Percentiles rank a stretch among this genome's conserved stretches.
These are phyloP conservation scores for Draba incana DNA, from an alignment of 345 rosid genomes.

Conservation along the genomic window DNA sequence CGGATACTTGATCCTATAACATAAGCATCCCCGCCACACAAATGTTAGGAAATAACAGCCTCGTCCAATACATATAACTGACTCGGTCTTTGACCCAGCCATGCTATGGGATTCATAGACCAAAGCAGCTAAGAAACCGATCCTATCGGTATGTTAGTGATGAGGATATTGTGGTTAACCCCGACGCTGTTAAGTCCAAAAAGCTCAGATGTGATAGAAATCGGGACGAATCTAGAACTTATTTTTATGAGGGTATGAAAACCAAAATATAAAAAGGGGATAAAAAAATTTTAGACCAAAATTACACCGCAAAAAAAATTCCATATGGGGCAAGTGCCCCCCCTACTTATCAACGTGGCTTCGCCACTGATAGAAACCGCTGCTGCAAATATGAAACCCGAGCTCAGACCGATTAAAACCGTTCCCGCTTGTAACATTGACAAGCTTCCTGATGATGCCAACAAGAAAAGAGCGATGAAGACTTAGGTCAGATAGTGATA, in stretches of 20 bases:
- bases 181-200: constrained; percentile 91
- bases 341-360: too few relatives aligned
- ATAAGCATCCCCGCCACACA: constrained; percentile 86
- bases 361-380: constrained; percentile 68
- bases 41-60: constrained; percentile 78
- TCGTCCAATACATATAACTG: constrained; percentile 76
- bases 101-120: constrained; percentile 69
- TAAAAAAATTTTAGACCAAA: too few relatives aligned
- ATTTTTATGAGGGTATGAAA: too few relatives aligned
- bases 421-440: constrained; percentile 62
- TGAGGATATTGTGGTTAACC: constrained; percentile 92
- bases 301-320: too few relatives aligned
- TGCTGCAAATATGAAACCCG: constrained; percentile 93
- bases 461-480: constrained; percentile 72
- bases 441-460: constrained; percentile 55
- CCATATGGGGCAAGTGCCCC: too few relatives aligned
- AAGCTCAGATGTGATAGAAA: constrained; percentile 87
- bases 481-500: too few relatives aligned
- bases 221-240: too few relatives aligned
- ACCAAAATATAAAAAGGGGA: too few relatives aligned
- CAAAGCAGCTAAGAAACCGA: constrained; percentile 86
- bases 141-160: constrained; percentile 90
- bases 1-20: too few relatives aligned
- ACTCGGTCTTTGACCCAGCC: constrained; percentile 21
- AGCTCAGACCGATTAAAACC: constrained; percentile 74